Conservation (phyloP, 495 filamentous ascomycete species). For the Acidomyces sp. region DNA sequence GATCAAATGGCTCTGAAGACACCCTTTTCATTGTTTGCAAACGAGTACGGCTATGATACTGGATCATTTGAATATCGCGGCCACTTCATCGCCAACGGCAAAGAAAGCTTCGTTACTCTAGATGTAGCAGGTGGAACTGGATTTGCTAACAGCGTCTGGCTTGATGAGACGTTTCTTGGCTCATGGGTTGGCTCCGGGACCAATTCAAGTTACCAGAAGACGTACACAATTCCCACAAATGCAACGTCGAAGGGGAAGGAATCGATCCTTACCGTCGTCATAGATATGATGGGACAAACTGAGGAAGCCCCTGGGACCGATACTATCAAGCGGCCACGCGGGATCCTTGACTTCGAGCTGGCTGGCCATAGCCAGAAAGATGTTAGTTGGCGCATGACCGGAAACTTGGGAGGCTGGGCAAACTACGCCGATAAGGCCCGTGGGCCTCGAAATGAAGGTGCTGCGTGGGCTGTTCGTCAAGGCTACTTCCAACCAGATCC, state of each 20-base stretch:
- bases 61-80: conserved; percentile 59
- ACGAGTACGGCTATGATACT: conserved; percentile 64
- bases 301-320: conserved; percentile 47
- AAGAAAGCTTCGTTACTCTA: conserved; percentile 43
- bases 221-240: conserved; percentile 46
- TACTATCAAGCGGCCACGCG: conserved; percentile 55
- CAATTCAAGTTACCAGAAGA: conserved; percentile 35
- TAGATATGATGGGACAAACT: conserved; percentile 62
- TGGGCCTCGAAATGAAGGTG: conserved; percentile 69
- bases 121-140: conserved; percentile 47
- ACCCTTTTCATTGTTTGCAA: conserved; percentile 49
- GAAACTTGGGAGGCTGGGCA: conserved; percentile 66
- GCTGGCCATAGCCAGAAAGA: conserved; percentile 33
- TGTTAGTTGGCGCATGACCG: conserved; percentile 64
- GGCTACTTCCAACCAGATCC: conserved; percentile 55
- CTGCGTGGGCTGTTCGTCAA: conserved; percentile 53
- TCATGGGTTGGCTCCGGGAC: conserved; percentile 36
- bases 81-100: conserved; percentile 53
- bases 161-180: conserved; percentile 27
- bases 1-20: conserved; percentile 41
- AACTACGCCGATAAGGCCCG: conserved; percentile 50
- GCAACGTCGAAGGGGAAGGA: conserved; percentile 37
- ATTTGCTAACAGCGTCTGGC: conserved; percentile 26
- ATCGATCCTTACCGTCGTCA: conserved; percentile 54
- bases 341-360: conserved; percentile 48